Conservation (phyloP, 23 red algal species). For the Gracilaria domingensis region DNA sequence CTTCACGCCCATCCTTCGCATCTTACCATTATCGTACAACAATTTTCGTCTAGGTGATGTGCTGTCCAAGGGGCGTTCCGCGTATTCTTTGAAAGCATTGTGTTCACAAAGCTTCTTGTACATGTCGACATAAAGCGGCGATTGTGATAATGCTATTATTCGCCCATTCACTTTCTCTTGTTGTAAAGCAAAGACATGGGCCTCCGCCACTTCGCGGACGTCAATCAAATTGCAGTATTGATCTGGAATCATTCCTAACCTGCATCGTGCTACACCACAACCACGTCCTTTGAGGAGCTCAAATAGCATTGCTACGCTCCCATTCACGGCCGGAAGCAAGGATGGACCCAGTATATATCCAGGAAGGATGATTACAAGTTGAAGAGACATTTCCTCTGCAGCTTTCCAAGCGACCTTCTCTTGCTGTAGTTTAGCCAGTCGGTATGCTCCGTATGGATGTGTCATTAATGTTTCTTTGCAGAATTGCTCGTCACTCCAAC, state of each 20-base stretch:
- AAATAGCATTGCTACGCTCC: slow-evolving; percentile 25
- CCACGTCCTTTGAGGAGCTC: slow-evolving; percentile 34
- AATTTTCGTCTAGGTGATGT: neutral
- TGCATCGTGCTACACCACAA: slow-evolving; percentile 10
- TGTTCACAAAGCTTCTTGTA: slow-evolving; percentile 24
- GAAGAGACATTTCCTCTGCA: slow-evolving; percentile 9
- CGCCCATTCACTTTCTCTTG: slow-evolving; percentile 16
- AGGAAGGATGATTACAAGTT: slow-evolving; percentile 32
- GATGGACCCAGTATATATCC: slow-evolving; percentile 27
- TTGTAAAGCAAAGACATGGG: slow-evolving; percentile 34
- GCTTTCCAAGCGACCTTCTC: slow-evolving; percentile 42
- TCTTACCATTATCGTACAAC: slow-evolving; percentile 26
- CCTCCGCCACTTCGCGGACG: slow-evolving; percentile 37
- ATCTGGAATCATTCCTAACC: slow-evolving; percentile 26
- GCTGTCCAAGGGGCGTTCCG: slow-evolving; percentile 2
- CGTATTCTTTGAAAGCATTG: slow-evolving; percentile 5
- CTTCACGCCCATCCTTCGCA: slow-evolving; percentile 10
- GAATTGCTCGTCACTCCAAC: slow-evolving; percentile 36
- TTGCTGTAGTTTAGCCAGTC: slow-evolving; percentile 31
- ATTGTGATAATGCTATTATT: slow-evolving; percentile 21
- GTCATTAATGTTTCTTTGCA: slow-evolving; percentile 12
- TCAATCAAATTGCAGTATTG: slow-evolving; percentile 27
- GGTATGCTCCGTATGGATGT: slow-evolving; percentile 33
- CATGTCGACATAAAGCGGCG: slow-evolving; percentile 26
- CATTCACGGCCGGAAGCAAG: slow-evolving; percentile 14